A percentile compares a stretch with the other conserved stretches of the same genome.
Conservation (phyloP, 176 grass and related monocot species). For the Saccharum officinarum region DNA sequence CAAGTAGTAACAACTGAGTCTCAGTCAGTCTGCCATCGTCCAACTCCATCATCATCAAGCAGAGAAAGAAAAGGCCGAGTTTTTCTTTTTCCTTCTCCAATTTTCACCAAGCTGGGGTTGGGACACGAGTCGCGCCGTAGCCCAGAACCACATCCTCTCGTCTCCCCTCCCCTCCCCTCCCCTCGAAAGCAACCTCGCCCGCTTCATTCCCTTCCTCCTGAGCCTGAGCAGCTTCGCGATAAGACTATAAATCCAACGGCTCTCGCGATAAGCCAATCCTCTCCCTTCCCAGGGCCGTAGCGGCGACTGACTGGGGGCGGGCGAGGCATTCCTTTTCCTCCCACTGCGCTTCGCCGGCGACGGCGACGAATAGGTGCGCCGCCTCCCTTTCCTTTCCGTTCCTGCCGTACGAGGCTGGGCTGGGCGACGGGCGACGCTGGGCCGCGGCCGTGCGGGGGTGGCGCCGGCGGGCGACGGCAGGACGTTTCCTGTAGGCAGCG, state of each 20-base stretch:
- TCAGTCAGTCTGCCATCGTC: neutral
- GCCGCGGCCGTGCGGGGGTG: neutral
- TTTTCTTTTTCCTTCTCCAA: neutral
- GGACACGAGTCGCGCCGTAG: neutral
- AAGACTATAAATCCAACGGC: conserved; percentile 35
- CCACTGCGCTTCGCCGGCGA: neutral
- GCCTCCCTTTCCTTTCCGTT: neutral
- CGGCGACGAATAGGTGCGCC: neutral
- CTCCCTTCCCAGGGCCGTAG: neutral
- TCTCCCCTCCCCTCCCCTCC: too few relatives aligned
- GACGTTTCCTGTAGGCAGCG: neutral
- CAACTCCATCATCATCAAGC: neutral
- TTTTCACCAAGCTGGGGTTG: conserved; percentile 15
- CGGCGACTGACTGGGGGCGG: neutral
- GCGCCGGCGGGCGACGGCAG: neutral
- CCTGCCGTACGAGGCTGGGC: neutral
- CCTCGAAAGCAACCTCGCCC: neutral
- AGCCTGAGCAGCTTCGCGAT: neutral
- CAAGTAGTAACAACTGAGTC: too few relatives aligned
- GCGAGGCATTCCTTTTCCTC: neutral
- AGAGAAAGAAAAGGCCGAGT: neutral
- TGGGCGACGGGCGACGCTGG: too few relatives aligned
- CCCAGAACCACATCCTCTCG: neutral
- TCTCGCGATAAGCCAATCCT: neutral
- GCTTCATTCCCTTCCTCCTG: neutral